A percentile compares a stretch with the other conserved stretches of the same genome.
phyloP scores from a whole-genome alignment of 140 eudicot genomes.

The Oenanthe javanica region DNA sequence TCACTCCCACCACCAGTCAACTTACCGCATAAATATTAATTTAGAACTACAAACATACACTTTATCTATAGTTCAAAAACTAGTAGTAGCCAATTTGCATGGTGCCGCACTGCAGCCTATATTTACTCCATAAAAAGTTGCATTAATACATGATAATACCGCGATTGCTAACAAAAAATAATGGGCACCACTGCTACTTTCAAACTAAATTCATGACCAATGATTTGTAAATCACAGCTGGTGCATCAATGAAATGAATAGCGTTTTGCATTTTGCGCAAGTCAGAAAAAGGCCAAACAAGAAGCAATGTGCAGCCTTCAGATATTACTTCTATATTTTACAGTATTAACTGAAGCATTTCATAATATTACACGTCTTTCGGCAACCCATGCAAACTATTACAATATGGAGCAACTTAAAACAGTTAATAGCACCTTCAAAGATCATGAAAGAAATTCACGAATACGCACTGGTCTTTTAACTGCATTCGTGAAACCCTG shows the following conservation, averaged over 20 bases:
- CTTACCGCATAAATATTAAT: no score
- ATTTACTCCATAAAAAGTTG: no score
- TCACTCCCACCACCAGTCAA: not conserved
- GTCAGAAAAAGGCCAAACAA: not conserved
- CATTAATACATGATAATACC: not conserved
- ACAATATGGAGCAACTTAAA: not conserved
- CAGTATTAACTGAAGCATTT: not conserved
- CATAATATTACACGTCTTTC: not conserved
- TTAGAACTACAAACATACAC: not conserved
- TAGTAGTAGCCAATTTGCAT: not conserved
- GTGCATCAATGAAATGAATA: not conserved
- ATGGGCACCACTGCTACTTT: not conserved
- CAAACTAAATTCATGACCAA: no score
- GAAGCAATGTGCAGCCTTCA: not conserved
- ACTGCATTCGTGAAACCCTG: constrained; percentile 98
- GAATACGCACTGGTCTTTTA: constrained; percentile 81
- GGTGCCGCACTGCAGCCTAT: not conserved
- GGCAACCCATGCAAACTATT: not conserved
- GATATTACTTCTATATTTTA: not conserved
- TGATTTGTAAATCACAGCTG: not conserved
- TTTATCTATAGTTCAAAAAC: not conserved
- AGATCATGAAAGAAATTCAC: constrained; percentile 50
- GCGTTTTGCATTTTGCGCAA: not conserved
- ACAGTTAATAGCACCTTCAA: not conserved
- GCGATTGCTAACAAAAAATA: no score